phyloP scores from a whole-genome alignment of 2,329 filamentous ascomycete species.

The Aspergillus piperis region DNA sequence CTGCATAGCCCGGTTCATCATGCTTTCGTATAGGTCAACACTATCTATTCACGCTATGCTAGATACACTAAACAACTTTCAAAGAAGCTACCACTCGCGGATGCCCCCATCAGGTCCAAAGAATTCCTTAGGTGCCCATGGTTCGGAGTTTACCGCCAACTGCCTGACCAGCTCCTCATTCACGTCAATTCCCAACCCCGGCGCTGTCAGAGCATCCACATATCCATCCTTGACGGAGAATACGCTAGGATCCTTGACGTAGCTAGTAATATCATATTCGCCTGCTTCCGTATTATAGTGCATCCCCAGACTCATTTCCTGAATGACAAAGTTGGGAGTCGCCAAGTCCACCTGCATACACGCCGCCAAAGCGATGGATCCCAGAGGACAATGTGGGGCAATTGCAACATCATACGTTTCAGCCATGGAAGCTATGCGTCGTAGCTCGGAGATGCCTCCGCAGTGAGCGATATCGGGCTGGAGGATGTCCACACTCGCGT shows the following conservation, averaged over 20 bases:
- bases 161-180: slow-evolving; percentile 68
- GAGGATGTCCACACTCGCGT: slow-evolving; percentile 67
- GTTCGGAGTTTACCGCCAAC: slow-evolving; percentile 58
- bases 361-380: slow-evolving; percentile 71
- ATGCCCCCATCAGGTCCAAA: slow-evolving; percentile 67
- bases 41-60: slow-evolving; percentile 13
- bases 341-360: slow-evolving; percentile 66
- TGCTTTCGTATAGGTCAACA: not conserved
- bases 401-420: slow-evolving; percentile 73
- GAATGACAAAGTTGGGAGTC: slow-evolving; percentile 68
- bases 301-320: slow-evolving; percentile 78
- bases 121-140: slow-evolving; percentile 69
- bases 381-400: slow-evolving; percentile 72
- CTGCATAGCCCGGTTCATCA: too few species aligned
- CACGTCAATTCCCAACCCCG: slow-evolving; percentile 69
- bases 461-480: slow-evolving; percentile 73
- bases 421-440: slow-evolving; percentile 68
- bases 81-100: slow-evolving; percentile 62
- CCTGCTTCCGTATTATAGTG: slow-evolving; percentile 70
- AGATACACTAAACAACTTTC: not conserved
- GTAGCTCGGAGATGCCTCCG: slow-evolving; percentile 71
- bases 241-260: slow-evolving; percentile 64
- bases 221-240: slow-evolving; percentile 69
- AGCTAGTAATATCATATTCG: slow-evolving; percentile 65
- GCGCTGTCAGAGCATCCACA: slow-evolving; percentile 60